Evolutionary conservation across 371 early-diverging fungal genomes (phyloP), one percentile per base, ranked within the genome.

Genomic region (Mucor plumbeus): DNA sequence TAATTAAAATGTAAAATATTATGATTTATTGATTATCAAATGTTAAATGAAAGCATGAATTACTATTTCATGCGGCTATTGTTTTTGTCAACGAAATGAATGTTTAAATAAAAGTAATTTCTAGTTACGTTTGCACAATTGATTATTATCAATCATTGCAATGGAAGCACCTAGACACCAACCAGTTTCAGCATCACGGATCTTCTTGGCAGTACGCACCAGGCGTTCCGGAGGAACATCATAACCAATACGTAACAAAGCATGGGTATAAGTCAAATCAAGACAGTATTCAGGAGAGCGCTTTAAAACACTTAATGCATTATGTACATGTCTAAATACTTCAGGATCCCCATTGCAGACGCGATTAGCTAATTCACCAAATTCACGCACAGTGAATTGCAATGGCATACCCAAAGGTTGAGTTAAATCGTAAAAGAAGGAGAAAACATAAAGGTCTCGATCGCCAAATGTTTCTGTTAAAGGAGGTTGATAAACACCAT

Each of bases 111-210:
- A 26, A 21, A 44, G 44, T 19, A 11, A 21, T 50, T 50, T 50
- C 55, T 55, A 53, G 21, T 63, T 44, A n/a, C 38, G 19, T 68
- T 63, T 70, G 50, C 82, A 81, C 63, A 83, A 70, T 54, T 76
- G 60, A n/a, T 68, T 68, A 41, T 71, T 61, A 50, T 91, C 88
- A 21, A 94, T 76, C 65, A 93, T 85, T 13, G 89, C 85, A 66
- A 98, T 91, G 15, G 96, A 89, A 10, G 96, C 96, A 40, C 98
- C 98, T 40, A 98, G 80, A 70, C 94, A 94, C 98, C 98, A 98
- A 7, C 98, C 98, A 21, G 95, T 95, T 71, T 98, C 97, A 35
- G 94, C 88, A 40, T 88, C 93, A 31, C 88, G 86, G 64, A 98
- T 95, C 84, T 97, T 97, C 72, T 97, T 93, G 31, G 95, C 91